Percentiles rank a stretch among this genome's conserved stretches.
These are phyloP conservation scores for Pseudopithomyces chartarum DNA, from an alignment of 2,329 filamentous ascomycete genomes.

Conservation along the genomic window DNA sequence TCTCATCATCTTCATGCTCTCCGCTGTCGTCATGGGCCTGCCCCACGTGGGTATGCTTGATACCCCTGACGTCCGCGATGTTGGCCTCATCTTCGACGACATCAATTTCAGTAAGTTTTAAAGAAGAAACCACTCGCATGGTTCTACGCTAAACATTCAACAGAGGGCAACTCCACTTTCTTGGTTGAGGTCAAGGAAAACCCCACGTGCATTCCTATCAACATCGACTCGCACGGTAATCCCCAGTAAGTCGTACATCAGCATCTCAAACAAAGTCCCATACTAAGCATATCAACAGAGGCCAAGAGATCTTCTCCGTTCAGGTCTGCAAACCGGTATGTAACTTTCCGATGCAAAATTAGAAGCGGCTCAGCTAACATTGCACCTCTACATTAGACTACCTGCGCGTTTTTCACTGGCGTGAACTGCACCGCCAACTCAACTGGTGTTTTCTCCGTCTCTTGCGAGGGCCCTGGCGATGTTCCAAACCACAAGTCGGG, in stretches of 20 bases:
- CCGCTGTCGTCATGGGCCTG: neutral
- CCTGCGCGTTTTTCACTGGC: slow-evolving; percentile 17
- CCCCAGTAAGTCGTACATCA: neutral
- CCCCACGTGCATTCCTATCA: slow-evolving; percentile 16
- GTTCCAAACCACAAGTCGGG: neutral
- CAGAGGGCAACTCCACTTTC: slow-evolving; percentile 10
- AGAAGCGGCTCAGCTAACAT: no score
- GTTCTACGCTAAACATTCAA: neutral
- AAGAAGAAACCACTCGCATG: neutral
- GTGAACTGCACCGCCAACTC: neutral
- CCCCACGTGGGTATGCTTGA: slow-evolving; percentile 28
- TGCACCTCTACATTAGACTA: neutral
- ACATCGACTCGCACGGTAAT: neutral
- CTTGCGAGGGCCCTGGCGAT: neutral
- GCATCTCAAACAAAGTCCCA: neutral
- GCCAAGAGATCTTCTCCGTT: slow-evolving; percentile 8
- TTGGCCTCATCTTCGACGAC: slow-evolving; percentile 19
- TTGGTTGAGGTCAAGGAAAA: slow-evolving; percentile 17
- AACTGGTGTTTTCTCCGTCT: neutral
- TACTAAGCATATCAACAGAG: slow-evolving; percentile 1
- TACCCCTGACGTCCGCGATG: slow-evolving; percentile 18
- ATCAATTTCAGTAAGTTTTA: slow-evolving; percentile 8
- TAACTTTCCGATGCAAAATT: no score
- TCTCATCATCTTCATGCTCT: neutral
- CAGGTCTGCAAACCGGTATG: slow-evolving; percentile 15